These are phyloP conservation scores for Tolypocladium nubicola DNA, from an alignment of 2,329 filamentous ascomycete species.

Conservation along the genomic window DNA sequence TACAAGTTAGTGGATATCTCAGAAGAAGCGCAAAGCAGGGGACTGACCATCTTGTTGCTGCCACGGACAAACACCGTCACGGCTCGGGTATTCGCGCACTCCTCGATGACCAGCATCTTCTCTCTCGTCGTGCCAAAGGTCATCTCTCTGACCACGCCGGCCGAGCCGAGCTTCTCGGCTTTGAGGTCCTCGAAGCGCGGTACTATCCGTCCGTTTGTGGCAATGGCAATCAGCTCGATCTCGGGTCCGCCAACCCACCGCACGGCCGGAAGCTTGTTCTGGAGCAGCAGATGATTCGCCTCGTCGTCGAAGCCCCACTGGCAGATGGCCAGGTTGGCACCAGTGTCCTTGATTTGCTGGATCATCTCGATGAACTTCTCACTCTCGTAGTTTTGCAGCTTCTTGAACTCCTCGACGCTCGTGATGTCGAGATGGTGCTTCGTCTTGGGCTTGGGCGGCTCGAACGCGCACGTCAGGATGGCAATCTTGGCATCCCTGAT, in stretches of 20 bases:
- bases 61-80: constrained; percentile 95
- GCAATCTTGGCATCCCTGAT: constrained; percentile 93
- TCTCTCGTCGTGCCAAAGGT: constrained; percentile 94
- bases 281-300: constrained; percentile 91
- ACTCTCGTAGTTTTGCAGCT: constrained; percentile 88
- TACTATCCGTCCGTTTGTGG: constrained; percentile 95
- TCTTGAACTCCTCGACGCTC: constrained; percentile 95
- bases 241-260: constrained; percentile 97
- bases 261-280: constrained; percentile 91
- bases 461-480: constrained; percentile 94
- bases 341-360: constrained; percentile 91
- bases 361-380: constrained; percentile 99
- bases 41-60: constrained; percentile 94
- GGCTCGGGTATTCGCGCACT: constrained; percentile 94
- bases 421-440: constrained; percentile 99
- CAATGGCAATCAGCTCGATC: constrained; percentile 97
- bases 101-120: constrained; percentile 99
- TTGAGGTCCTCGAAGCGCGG: constrained; percentile 93
- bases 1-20: background rate
- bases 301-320: constrained; percentile 99
- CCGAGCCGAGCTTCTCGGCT: constrained; percentile 79
- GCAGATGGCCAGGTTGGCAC: constrained; percentile 94
- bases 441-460: constrained; percentile 98
- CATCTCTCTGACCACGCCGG: constrained; percentile 88
- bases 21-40: background rate